Base-by-base conservation (phyloP, 2,329 filamentous ascomycete species). In the Drechslerella dactyloides region DNA sequence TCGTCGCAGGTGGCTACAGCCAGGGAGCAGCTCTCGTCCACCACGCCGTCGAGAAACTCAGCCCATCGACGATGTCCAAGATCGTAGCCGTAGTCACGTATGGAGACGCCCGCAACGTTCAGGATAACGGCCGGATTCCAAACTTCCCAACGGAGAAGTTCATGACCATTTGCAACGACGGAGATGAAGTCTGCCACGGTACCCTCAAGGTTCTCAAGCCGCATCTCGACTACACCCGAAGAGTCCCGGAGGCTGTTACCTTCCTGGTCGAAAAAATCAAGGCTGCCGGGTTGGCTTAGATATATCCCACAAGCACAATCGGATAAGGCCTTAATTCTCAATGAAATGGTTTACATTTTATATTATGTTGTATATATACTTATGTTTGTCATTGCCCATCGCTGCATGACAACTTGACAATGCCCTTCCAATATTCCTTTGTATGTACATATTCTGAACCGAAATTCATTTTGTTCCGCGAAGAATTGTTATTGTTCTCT, bases 91-190 rank as follows among this genome's bases (percentile, higher is more conserved):
- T 77, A 0, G 79, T 79, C 10, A 77, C 81, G 24, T 81, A 80
- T 46, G 81, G 81, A 0, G 81, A 82, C 70, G 81, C 81, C 60
- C 79, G 81, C 78, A 82, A 82, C 75, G 72, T 77, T 53, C 81
- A 82, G 75, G 81, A 82, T 73, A 53, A 60, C 1, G 80, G 81
- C 40, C 63, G 75, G 48, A 81, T 82, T 24, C 79, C 78, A 48
- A 78, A 79, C 73, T 82, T 79, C 72, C 78, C 80, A 0, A 59
- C 61, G 0, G 76, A 77, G 44, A 76, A 78, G 40, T 78, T 78
- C 24, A 74, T 78, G 65, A 78, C 82, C n/a, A 82, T 78, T 74
- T 82, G 81, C 74, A 78, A 78, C 13, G 0, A 23, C 1, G 75
- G 75, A 0, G 81, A 82, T 23, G 73, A 77, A 1, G 79, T 81